phyloP scores from a whole-genome alignment of 1,284 basidiomycete species.

The Irpex sp. region DNA sequence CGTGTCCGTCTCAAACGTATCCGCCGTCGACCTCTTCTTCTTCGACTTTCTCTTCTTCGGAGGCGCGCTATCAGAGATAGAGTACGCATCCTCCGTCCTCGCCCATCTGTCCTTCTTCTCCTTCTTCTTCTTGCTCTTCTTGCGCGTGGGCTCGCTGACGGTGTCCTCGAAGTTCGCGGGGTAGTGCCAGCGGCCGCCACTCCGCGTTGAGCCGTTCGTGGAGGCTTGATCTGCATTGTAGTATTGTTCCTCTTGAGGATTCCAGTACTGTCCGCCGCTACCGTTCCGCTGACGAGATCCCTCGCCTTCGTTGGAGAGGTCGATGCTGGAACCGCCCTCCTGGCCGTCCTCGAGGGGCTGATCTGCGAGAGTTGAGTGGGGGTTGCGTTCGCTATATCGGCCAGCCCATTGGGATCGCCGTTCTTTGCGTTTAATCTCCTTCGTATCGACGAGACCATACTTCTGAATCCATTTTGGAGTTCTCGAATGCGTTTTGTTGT shows the following conservation, averaged over 20 bases:
- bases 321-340: conserved; percentile 40
- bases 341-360: conserved; percentile 81
- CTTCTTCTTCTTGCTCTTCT: conserved; percentile 58
- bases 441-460: conserved; percentile 82
- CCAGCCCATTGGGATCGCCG: conserved; percentile 83
- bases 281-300: conserved; percentile 29
- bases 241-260: conserved; percentile 66
- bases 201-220: conserved; percentile 25
- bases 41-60: conserved; percentile 43
- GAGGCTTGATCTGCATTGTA: conserved; percentile 43
- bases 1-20: conserved; percentile 32
- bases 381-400: conserved; percentile 83
- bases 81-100: conserved; percentile 78
- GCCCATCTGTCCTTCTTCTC: conserved; percentile 83
- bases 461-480: conserved; percentile 94
- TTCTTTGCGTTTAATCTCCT: conserved; percentile 72
- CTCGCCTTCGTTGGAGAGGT: conserved; percentile 39
- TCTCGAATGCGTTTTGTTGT: conserved; percentile 88
- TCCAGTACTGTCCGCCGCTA: conserved; percentile 49
- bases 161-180: conserved; percentile 78
- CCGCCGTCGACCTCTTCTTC: conserved; percentile 46
- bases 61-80: conserved; percentile 40
- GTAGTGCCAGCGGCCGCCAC: conserved; percentile 70
- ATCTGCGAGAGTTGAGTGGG: conserved; percentile 66
- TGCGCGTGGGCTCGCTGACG: conserved; percentile 30